Evolutionary conservation across 2,329 filamentous ascomycete genomes (phyloP), one percentile per base, ranked within the genome.

Genomic region (Penicillium sp.): DNA sequence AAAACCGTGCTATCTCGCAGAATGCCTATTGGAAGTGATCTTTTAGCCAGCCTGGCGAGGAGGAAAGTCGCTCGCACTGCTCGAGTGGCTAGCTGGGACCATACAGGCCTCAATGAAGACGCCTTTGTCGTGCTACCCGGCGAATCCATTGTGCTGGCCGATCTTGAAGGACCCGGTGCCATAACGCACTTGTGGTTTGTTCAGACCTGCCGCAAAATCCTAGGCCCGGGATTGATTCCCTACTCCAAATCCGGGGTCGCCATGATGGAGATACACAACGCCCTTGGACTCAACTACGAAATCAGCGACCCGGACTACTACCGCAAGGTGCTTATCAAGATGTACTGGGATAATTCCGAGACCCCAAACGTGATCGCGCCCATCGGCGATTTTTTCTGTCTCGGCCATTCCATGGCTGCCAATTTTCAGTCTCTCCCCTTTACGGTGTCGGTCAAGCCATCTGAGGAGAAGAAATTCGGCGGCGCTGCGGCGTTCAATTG

Each of bases 251-350:
- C 72, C 10, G 73, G 73, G 1, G 72, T 74, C 1, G 72, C 71
- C n/a, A 75, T 75, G 73, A 69, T 73, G 64, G 73, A 75, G 60
- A 65, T 74, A 28, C 67, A 73, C 42, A 74, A 74, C 55, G 72
- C 70, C 3, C 65, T 71, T 3, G 73, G 73, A 16, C 67, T 74
- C 19, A 75, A 68, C 61, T 75, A 71, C 55, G 73, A 75, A 60
- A 63, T 66, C 55, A 75, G 65, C 52, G 73, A 75, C 58, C 73
- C 73, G 1, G 73, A 75, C 61, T 75, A 75, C 67, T 75, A 75
- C 57, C 73, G 73, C 57, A 75, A 75, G 55, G 70, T 75, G 2
- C 55, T 75, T 14, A 73, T 75, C 64, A 73, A 69, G 65, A 75
- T 75, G 72, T 75, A 73, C 65, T 75, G 73, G 73, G 73, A 75